Conservation (phyloP, 1,284 basidiomycete species). For the Cryptococcus depauperatus region DNA sequence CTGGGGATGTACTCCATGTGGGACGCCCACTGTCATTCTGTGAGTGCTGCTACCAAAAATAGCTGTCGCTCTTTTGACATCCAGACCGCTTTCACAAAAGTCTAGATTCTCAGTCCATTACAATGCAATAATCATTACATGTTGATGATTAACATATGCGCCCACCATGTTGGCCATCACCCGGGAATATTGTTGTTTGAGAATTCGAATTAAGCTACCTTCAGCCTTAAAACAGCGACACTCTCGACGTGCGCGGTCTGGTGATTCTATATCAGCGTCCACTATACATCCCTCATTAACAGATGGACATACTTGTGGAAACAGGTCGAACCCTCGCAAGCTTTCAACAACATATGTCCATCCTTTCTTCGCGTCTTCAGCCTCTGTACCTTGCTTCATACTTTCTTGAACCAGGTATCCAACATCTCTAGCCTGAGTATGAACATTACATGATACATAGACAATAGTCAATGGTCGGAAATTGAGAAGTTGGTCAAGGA, state of each 20-base stretch:
- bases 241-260: constrained; percentile 37
- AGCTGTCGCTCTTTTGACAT: too few relatives aligned
- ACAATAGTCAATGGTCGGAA: constrained; percentile 68
- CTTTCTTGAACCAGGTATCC: constrained; percentile 22
- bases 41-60: too few relatives aligned
- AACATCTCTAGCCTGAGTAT: constrained; percentile 48
- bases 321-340: constrained; percentile 78
- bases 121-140: too few relatives aligned
- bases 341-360: constrained; percentile 57
- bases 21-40: too few relatives aligned
- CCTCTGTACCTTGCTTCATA: constrained; percentile 14
- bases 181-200: too few relatives aligned
- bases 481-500: constrained; percentile 66
- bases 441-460: constrained; percentile 87
- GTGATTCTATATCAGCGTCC: constrained; percentile 1
- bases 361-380: constrained; percentile 24
- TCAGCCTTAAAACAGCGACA: constrained; percentile 47
- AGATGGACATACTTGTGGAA: constrained; percentile 86
- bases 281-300: not conserved
- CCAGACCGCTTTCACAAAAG: too few relatives aligned
- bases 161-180: too few relatives aligned
- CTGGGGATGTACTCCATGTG: too few relatives aligned
- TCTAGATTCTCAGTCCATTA: too few relatives aligned
- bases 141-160: too few relatives aligned
- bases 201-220: too few relatives aligned